Base-by-base conservation (phyloP, 805 yeast species). In the Teunomyces pallodes region DNA sequence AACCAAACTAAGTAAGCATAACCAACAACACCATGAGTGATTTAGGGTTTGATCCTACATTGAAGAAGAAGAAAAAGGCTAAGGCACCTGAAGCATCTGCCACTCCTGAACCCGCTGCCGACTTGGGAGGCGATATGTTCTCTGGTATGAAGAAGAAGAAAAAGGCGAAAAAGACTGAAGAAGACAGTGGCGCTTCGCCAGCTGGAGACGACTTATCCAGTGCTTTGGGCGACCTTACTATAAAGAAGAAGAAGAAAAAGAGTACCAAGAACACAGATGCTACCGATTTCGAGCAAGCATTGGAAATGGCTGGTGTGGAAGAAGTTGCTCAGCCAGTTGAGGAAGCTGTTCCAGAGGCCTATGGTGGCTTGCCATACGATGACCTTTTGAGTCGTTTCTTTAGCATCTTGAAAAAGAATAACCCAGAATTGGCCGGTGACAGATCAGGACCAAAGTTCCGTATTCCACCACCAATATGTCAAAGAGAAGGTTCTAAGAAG, bases 341-440 rank as follows among this genome's bases (percentile, higher is more conserved):
- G 45, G 64, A 53, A 36, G 59, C 66, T 39, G 58, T 64, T 9
- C 61, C 65, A 20, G 64, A 72, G 44, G 72, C 75, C 24, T 10
- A 30, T 58, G 54, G 48, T 40, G 92, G 86, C 44, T 75, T 86
- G 54, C 81, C 91, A 50, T 94, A 94, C 71, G 83, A 82, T 50
- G 80, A 79, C 42, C 80, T 94, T 54, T 79, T 94, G 61, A 79
- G 86, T 46, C 82, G 99, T 67, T 94, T 94, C 67, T 94, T 91
- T 76, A 71, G 74, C 46, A 85, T 92, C 52, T 79, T 94, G 64
- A 90, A 88, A 62, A 85, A 89, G 54, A 92, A 92, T 74, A 94
- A 94, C 75, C 99, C 99, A 53, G 99, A 94, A 70, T 81, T 94
- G 62, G 99, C 98, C 40, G 97, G 97, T 66, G 98, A 92, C 67